phyloP scores from a whole-genome alignment of 75 land plant species.

The Cunninghamia lanceolata region DNA sequence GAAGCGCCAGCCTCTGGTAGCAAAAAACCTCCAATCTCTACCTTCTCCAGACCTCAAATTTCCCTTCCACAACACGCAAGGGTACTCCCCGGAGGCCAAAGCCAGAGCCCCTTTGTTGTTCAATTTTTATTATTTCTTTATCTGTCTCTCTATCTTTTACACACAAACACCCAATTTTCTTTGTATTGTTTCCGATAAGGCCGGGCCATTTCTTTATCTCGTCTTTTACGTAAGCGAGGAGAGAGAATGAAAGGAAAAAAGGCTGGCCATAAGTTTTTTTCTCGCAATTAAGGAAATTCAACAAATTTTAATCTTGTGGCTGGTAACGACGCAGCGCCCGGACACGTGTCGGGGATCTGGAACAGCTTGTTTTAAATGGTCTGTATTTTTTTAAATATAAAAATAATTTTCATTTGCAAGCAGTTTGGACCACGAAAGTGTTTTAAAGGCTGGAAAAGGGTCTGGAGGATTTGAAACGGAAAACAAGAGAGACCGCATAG shows the following conservation, averaged over 20 bases:
- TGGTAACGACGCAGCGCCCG: background rate
- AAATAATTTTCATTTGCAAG: too few species aligned
- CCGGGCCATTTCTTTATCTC: background rate
- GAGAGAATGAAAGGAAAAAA: background rate
- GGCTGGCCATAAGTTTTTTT: background rate
- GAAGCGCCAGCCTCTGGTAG: background rate
- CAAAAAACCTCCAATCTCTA: background rate
- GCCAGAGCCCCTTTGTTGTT: background rate
- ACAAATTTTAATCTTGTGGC: slow-evolving; percentile 4
- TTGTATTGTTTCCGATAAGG: background rate
- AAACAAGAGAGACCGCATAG: background rate
- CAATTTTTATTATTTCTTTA: background rate
- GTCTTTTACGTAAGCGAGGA: background rate
- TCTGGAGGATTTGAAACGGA: background rate
- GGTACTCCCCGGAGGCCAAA: background rate
- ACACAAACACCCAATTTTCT: background rate
- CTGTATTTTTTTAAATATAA: too few species aligned
- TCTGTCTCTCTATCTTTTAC: background rate
- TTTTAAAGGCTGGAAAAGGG: background rate
- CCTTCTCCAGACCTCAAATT: background rate
- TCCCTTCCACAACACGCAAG: background rate
- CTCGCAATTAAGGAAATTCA: background rate
- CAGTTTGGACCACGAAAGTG: background rate
- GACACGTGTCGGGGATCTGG: background rate
- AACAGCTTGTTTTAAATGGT: background rate